phyloP scores from a whole-genome alignment of 441 rosid genomes.

The Geranium incanum region DNA sequence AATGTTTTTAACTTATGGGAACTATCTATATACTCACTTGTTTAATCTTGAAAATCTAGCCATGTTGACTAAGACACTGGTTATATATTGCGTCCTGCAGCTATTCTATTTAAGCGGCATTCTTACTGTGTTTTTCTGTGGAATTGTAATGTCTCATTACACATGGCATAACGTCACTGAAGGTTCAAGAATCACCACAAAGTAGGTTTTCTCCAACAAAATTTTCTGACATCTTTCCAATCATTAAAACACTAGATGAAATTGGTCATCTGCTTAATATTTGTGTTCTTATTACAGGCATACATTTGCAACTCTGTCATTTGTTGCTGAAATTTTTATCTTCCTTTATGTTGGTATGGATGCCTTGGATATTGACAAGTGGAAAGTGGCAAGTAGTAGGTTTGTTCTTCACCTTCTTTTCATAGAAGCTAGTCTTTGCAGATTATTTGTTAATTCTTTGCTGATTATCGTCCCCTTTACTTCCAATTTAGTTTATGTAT shows the following conservation, averaged over 20 bases:
- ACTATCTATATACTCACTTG: neutral
- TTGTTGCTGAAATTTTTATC: constrained; percentile 21
- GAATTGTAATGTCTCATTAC: constrained; percentile 60
- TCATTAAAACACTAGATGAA: neutral
- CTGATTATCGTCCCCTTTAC: neutral
- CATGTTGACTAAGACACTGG: neutral
- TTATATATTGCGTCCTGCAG: constrained; percentile 30
- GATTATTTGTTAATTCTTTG: neutral
- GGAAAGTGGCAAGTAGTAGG: constrained; percentile 21
- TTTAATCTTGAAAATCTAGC: neutral
- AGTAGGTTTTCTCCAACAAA: constrained; percentile 22
- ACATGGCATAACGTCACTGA: constrained; percentile 52
- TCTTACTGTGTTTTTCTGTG: constrained; percentile 58
- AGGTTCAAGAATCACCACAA: constrained; percentile 53
- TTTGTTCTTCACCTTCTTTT: neutral
- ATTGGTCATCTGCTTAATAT: neutral
- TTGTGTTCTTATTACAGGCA: constrained; percentile 14
- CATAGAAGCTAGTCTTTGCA: constrained; percentile 2
- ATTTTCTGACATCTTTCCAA: neutral
- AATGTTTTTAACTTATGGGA: constrained; percentile 9
- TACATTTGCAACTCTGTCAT: constrained; percentile 20
- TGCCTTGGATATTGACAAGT: constrained; percentile 21
- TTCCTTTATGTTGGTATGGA: constrained; percentile 18
- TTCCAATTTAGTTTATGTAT: neutral
- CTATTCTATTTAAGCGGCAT: constrained; percentile 53